Percentiles rank a stretch among this genome's conserved stretches.
Evolutionary conservation across 225 moss, liverwort and hornwort species (phyloP).

Genomic region (Sphagnum contortum): DNA sequence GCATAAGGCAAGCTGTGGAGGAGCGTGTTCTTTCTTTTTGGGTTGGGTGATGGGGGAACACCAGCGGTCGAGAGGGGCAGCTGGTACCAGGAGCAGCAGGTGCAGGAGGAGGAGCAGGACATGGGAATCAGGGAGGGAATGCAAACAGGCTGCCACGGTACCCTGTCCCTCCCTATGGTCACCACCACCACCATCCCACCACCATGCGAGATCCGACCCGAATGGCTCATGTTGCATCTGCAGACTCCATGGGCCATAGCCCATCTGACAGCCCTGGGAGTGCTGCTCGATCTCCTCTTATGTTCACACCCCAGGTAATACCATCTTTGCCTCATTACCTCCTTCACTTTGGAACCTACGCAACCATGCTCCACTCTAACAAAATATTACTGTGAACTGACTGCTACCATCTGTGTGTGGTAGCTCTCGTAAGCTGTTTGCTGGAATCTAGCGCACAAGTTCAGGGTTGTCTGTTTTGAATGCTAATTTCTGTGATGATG

Average conservation of each 20-base stretch:
- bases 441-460: too few relatives aligned
- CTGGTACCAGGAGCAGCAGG: background rate
- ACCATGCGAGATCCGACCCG: slow-evolving; percentile 31
- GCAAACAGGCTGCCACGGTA: slow-evolving; percentile 3
- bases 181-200: slow-evolving; percentile 16
- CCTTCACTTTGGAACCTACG: too few relatives aligned
- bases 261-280: slow-evolving; percentile 96
- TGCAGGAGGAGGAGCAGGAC: background rate
- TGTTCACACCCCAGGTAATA: slow-evolving; percentile 91
- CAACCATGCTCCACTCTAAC: too few relatives aligned
- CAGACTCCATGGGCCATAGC: slow-evolving; percentile 83
- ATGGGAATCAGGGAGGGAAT: background rate
- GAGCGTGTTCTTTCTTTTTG: too few relatives aligned
- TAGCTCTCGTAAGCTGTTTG: too few relatives aligned
- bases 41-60: slow-evolving; percentile 18
- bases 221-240: slow-evolving; percentile 35
- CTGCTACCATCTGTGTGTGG: too few relatives aligned
- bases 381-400: too few relatives aligned
- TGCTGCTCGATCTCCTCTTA: slow-evolving; percentile 93
- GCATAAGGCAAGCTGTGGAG: too few relatives aligned
- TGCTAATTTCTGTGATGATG: background rate
- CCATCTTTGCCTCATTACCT: too few relatives aligned
- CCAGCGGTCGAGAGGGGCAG: slow-evolving; percentile 26
- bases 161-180: slow-evolving; percentile 1
- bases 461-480: background rate